These are phyloP conservation scores for Dactylellina haptotyla DNA, from an alignment of 2,329 filamentous ascomycete species.

Conservation along the genomic window DNA sequence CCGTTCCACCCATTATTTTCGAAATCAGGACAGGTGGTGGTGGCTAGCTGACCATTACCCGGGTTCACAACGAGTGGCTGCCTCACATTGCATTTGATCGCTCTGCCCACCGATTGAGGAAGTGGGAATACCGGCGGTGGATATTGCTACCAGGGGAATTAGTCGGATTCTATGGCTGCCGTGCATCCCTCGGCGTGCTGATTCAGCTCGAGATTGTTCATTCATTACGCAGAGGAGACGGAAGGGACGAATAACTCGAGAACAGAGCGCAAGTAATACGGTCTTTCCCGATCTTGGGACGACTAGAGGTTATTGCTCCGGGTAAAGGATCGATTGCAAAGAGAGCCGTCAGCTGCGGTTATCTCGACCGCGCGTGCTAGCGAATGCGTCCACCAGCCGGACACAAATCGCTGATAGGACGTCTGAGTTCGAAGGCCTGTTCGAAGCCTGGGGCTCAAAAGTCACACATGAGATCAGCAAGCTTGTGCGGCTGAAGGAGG, in stretches of 20 bases:
- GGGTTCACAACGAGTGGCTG: constrained; percentile 34
- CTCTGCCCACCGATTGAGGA: constrained; percentile 23
- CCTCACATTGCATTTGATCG: constrained; percentile 30
- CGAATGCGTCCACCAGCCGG: constrained; percentile 17
- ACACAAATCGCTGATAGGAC: constrained; percentile 46
- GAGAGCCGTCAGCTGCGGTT: constrained; percentile 43
- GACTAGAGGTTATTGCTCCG: constrained; percentile 28
- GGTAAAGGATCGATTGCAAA: constrained; percentile 33
- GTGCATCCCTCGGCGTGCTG: constrained; percentile 32
- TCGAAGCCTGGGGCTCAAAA: constrained; percentile 19
- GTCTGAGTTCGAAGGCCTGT: constrained; percentile 30
- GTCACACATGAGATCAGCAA: constrained; percentile 53
- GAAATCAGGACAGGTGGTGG: constrained; percentile 22
- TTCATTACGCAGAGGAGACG: background rate
- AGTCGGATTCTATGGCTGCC: constrained; percentile 46
- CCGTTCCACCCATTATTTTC: constrained; percentile 11
- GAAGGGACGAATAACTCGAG: constrained; percentile 7
- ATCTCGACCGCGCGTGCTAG: constrained; percentile 27
- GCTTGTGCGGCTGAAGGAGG: constrained; percentile 54
- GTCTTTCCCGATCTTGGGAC: constrained; percentile 35
- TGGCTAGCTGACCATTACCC: constrained; percentile 50
- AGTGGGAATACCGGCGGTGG: constrained; percentile 19
- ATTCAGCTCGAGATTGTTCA: constrained; percentile 44
- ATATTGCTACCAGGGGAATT: constrained; percentile 24
- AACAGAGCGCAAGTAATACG: constrained; percentile 34